Evolutionary conservation across 345 rosid species (phyloP), one percentile per base, ranked within the genome.

Genomic region (Zanthoxylum bungeanum): DNA sequence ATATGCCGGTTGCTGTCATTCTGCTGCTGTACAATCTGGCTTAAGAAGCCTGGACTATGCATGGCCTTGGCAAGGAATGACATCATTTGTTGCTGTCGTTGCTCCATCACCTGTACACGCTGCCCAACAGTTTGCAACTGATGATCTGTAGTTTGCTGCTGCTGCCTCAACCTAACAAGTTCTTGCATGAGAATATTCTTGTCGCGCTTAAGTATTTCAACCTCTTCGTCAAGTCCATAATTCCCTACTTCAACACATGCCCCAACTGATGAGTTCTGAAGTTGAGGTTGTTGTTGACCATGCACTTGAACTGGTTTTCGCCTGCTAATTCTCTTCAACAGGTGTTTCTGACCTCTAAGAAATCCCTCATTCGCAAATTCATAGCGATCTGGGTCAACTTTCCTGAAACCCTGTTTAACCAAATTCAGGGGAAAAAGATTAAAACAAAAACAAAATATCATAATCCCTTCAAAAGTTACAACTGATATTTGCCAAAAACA

Each of bases 21-120:
- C 75, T 84, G 88, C 76, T 84, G 87, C 75, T 88, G 93, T 51
- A 90, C 92, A 64, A 92, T 79, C 82, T 92, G 98, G 64, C 86
- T 85, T 65, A 92, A 79, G 84, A 90, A 88, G 42, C 90, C 80
- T 17, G 94, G 97, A 79, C 84, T 90, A 58, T 88, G 93, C 85
- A 90, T 88, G 58, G 94, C 98, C 80, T 90, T 92, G 19, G 94
- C 96, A 44, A 92, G 81, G 73, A 92, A 90, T 11, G 93, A 90
- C 97, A 92, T 90, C 91, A 87, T 92, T 73, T 92, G 91, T 75
- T 88, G 96, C 80, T 92, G 98, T 64, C 98, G 83, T 77, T 92
- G 98, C 83, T 92, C 98, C 98, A 92, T 92, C 27, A 81, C 91
- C 66, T 90, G 94, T 63, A 90, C 93, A 73, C 92, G 89, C 73